Evolutionary conservation across 257 asterid genomes (phyloP).

Genomic region (Penstemon newberryi): DNA sequence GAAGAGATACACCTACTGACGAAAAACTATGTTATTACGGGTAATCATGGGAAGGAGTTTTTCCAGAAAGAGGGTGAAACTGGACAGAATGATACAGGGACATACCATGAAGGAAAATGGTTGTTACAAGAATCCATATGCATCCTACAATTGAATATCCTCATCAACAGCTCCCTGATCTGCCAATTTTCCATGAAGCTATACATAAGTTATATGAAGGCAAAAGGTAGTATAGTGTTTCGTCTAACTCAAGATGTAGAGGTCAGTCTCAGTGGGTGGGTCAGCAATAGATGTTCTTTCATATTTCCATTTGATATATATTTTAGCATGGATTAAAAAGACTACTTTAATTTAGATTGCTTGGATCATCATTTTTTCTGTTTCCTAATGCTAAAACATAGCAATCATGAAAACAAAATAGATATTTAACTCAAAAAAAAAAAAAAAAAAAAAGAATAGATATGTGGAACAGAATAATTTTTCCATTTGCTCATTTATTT

Average conservation of each 20-base stretch:
- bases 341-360: not conserved
- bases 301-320: conserved; percentile 4
- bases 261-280: conserved; percentile 23
- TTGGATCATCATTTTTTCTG: not conserved
- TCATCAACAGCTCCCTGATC: conserved; percentile 73
- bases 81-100: conserved; percentile 31
- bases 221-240: conserved; percentile 28
- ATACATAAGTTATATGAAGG: conserved; percentile 42
- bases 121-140: conserved; percentile 43
- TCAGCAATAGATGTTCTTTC: conserved; percentile 14
- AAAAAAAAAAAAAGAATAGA: not conserved
- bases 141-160: conserved; percentile 50
- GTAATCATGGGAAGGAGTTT: conserved; percentile 28
- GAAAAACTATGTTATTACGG: conserved; percentile 38
- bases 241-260: conserved; percentile 30
- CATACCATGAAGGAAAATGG: conserved; percentile 45
- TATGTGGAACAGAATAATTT: not conserved
- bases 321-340: conserved; percentile 18
- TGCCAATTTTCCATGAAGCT: conserved; percentile 64
- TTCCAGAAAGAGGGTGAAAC: conserved; percentile 31
- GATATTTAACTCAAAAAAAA: not conserved
- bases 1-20: conserved; percentile 38
- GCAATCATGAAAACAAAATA: not conserved
- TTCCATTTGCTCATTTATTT: conserved; percentile 15
- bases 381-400: conserved; percentile 3